Conservation (phyloP, 345 rosid genomes). For the Raphanus raphanistrum region DNA sequence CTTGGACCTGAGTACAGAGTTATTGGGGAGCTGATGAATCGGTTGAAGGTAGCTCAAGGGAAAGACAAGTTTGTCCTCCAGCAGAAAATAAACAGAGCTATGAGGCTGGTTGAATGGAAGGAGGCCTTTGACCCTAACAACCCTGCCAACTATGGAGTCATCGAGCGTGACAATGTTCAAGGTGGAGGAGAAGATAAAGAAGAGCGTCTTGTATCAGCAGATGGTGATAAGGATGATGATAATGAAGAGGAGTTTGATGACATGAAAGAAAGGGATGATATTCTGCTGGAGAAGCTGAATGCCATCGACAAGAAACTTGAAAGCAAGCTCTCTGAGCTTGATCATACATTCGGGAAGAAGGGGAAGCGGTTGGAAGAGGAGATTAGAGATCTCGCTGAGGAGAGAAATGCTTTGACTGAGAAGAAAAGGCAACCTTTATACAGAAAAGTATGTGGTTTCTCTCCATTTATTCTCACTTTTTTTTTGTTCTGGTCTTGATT, state of each 20-base stretch:
- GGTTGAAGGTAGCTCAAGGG: slow-evolving; percentile 77
- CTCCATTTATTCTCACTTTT: background rate
- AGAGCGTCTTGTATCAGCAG: slow-evolving; percentile 36
- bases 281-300: slow-evolving; percentile 67
- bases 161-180: slow-evolving; percentile 50
- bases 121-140: slow-evolving; percentile 89
- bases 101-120: slow-evolving; percentile 83
- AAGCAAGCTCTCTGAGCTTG: slow-evolving; percentile 79
- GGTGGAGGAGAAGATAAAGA: slow-evolving; percentile 46
- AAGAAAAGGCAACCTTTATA: slow-evolving; percentile 78
- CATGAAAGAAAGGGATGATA: slow-evolving; percentile 84
- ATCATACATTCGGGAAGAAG: slow-evolving; percentile 90
- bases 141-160: slow-evolving; percentile 73
- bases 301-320: slow-evolving; percentile 83
- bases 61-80: slow-evolving; percentile 87
- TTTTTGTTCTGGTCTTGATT: no score
- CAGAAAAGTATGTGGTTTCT: slow-evolving; percentile 56
- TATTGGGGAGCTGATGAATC: slow-evolving; percentile 86
- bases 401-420: slow-evolving; percentile 88
- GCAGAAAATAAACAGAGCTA: slow-evolving; percentile 80
- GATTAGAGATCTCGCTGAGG: slow-evolving; percentile 88
- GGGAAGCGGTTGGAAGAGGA: slow-evolving; percentile 90
- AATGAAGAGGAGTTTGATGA: slow-evolving; percentile 91
- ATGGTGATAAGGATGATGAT: slow-evolving; percentile 41
- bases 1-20: slow-evolving; percentile 79